Evolutionary conservation across 352 stramenopile genomes (phyloP).

Genomic region (Phytophthora pini): DNA sequence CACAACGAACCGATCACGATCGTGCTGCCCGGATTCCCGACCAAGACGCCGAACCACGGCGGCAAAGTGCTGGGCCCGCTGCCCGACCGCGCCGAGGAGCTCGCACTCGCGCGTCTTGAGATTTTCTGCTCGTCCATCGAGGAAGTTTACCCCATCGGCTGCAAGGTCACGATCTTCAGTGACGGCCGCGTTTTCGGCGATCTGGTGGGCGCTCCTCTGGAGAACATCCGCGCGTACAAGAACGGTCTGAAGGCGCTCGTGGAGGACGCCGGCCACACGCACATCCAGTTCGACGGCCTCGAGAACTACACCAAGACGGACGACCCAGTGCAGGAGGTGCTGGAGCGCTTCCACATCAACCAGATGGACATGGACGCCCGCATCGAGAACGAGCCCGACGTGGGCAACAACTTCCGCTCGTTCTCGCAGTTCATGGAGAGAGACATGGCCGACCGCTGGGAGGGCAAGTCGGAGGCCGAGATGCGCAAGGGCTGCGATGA

Average conservation of each 20-base stretch:
- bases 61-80: slow-evolving; percentile 25
- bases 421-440: slow-evolving; percentile 30
- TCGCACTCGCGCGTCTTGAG: slow-evolving; percentile 21
- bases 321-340: slow-evolving; percentile 24
- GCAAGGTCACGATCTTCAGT: slow-evolving; percentile 30
- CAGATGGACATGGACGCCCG: slow-evolving; percentile 29
- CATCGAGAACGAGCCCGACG: slow-evolving; percentile 21
- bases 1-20: slow-evolving; percentile 12
- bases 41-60: slow-evolving; percentile 22
- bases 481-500: slow-evolving; percentile 24
- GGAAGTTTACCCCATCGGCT: slow-evolving; percentile 24
- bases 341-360: slow-evolving; percentile 25
- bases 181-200: slow-evolving; percentile 27
- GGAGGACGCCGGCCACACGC: slow-evolving; percentile 26
- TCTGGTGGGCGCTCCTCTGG: slow-evolving; percentile 15
- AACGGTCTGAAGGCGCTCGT: slow-evolving; percentile 20
- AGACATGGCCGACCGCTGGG: slow-evolving; percentile 17
- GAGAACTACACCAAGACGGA: slow-evolving; percentile 31
- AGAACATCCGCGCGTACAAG: slow-evolving; percentile 28
- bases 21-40: slow-evolving; percentile 8
- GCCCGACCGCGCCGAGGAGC: slow-evolving; percentile 25
- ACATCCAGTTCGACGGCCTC: slow-evolving; percentile 31
- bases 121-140: slow-evolving; percentile 24
- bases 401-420: slow-evolving; percentile 23
- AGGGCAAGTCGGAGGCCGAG: slow-evolving; percentile 9